A percentile compares a stretch with the other conserved stretches of the same genome.
Evolutionary conservation across 805 yeast species (phyloP).

Genomic region (Saccharomycopsis fermentans): DNA sequence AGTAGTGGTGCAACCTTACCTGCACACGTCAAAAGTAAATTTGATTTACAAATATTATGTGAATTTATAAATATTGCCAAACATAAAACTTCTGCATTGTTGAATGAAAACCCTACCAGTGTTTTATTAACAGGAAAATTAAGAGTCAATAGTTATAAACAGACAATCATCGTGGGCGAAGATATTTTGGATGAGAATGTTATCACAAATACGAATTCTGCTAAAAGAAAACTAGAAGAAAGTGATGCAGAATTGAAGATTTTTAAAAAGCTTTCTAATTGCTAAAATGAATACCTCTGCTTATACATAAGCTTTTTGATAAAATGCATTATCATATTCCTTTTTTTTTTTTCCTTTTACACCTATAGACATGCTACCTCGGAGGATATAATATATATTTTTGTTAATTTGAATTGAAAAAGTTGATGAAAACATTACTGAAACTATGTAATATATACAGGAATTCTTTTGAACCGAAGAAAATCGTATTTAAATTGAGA

Average conservation of each 20-base stretch:
- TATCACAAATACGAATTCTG: neutral
- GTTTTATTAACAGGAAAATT: conserved; percentile 67
- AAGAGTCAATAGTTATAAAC: conserved; percentile 67
- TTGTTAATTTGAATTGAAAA: neutral
- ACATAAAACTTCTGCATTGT: conserved; percentile 47
- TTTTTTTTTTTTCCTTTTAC: too few relatives aligned
- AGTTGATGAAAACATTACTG: neutral
- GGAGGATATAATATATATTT: neutral
- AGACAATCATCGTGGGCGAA: conserved; percentile 49
- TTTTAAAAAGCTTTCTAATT: conserved; percentile 3
- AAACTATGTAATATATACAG: neutral
- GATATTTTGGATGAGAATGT: conserved; percentile 1
- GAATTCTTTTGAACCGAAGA: too few relatives aligned
- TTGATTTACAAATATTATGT: conserved; percentile 59
- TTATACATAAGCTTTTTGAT: too few relatives aligned
- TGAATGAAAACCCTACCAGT: conserved; percentile 49
- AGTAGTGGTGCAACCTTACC: conserved; percentile 63
- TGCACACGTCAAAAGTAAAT: conserved; percentile 50
- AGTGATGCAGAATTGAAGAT: conserved; percentile 7
- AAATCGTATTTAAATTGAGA: too few relatives aligned
- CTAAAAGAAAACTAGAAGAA: conserved; percentile 4
- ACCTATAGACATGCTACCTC: too few relatives aligned
- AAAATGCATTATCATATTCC: too few relatives aligned
- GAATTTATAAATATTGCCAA: conserved; percentile 61
- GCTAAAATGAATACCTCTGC: neutral